Evolutionary conservation across 1,284 basidiomycete species (phyloP).

Genomic region (Pyrrhoderma noxium): DNA sequence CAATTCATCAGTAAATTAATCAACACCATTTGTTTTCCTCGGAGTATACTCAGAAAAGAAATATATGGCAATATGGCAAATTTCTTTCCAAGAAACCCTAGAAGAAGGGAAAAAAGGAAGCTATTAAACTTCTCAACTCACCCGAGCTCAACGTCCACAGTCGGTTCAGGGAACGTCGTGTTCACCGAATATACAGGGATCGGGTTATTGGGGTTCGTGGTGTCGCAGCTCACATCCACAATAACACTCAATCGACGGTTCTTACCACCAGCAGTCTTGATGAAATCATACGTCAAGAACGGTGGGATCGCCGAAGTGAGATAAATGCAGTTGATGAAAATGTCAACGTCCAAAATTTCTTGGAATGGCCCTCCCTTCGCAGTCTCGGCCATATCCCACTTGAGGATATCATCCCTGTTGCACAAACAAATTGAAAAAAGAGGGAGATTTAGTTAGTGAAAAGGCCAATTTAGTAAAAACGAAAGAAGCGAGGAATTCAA

Average conservation of each 20-base stretch:
- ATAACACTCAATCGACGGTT: slow-evolving; percentile 73
- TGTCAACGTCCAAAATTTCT: slow-evolving; percentile 94
- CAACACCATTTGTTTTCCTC: too few relatives aligned
- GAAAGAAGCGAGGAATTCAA: too few relatives aligned
- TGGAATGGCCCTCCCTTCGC: slow-evolving; percentile 95
- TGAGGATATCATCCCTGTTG: slow-evolving; percentile 82
- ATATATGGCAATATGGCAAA: too few relatives aligned
- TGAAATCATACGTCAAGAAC: slow-evolving; percentile 76
- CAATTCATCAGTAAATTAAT: too few relatives aligned
- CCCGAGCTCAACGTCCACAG: slow-evolving; percentile 80
- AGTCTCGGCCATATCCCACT: slow-evolving; percentile 98
- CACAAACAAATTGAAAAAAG: too few relatives aligned
- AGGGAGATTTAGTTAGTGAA: too few relatives aligned
- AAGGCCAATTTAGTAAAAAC: too few relatives aligned
- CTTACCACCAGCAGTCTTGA: slow-evolving; percentile 59
- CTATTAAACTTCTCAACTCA: slow-evolving; percentile 37
- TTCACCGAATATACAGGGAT: slow-evolving; percentile 95
- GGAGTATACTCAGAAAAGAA: too few relatives aligned
- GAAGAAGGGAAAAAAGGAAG: slow-evolving; percentile 3
- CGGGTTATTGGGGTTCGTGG: slow-evolving; percentile 98
- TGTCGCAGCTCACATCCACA: slow-evolving; percentile 99
- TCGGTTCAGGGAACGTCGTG: slow-evolving; percentile 93
- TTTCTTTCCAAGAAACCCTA: not conserved
- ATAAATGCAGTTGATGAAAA: slow-evolving; percentile 99
- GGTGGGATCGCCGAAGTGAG: slow-evolving; percentile 84